These are phyloP conservation scores for Lasiodiplodia sp. DNA, from an alignment of 2,329 filamentous ascomycete species.

Conservation along the genomic window DNA sequence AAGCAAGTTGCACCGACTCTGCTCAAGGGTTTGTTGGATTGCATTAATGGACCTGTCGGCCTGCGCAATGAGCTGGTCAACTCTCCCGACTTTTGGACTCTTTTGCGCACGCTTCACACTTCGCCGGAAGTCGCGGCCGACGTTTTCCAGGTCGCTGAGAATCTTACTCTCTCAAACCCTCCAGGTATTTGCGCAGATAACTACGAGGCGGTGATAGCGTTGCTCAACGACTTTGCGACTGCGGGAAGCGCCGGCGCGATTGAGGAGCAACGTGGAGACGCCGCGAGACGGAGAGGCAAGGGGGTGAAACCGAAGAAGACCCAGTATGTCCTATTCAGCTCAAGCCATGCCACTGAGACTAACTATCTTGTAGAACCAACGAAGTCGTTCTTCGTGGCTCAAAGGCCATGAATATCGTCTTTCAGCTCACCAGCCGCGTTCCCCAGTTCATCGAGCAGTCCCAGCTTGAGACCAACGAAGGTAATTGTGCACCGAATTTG, in stretches of 20 bases:
- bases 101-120: conserved; percentile 76
- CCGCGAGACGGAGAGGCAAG: conserved; percentile 59
- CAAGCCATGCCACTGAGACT: background rate
- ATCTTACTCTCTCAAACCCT: conserved; percentile 72
- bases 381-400: conserved; percentile 78
- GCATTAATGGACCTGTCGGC: conserved; percentile 77
- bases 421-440: conserved; percentile 80
- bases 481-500: conserved; percentile 53
- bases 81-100: conserved; percentile 96
- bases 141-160: conserved; percentile 88
- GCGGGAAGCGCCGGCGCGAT: conserved; percentile 76
- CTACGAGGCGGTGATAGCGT: conserved; percentile 83
- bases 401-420: conserved; percentile 81
- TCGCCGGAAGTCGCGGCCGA: conserved; percentile 74
- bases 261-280: conserved; percentile 73
- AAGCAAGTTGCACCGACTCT: conserved; percentile 78
- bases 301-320: conserved; percentile 59
- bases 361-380: conserved; percentile 61
- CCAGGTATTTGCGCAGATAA: conserved; percentile 93
- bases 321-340: conserved; percentile 55
- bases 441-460: conserved; percentile 90
- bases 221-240: conserved; percentile 90
- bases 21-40: conserved; percentile 79
- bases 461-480: conserved; percentile 85
- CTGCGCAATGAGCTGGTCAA: conserved; percentile 92